Conservation (phyloP, 2,329 filamentous ascomycete genomes). For the Aspergillus neoniger region DNA sequence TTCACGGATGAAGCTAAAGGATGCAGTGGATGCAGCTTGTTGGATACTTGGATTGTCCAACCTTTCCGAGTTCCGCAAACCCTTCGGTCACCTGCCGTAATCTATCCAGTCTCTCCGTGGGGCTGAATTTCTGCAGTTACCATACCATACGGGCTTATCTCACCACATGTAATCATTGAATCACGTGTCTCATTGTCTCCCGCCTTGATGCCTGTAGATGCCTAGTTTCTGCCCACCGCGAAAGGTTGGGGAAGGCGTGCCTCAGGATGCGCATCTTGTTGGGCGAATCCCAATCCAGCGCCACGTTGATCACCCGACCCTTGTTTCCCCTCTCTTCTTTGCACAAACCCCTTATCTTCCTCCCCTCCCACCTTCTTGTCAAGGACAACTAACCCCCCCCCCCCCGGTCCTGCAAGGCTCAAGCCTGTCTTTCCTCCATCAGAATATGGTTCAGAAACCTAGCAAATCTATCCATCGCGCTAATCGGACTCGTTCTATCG, state of each 20-base stretch:
- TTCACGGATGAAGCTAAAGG: not conserved
- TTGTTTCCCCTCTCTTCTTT: slow-evolving; percentile 9
- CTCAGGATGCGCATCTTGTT: slow-evolving; percentile 4
- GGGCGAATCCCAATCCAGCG: slow-evolving; percentile 3
- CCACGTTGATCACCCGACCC: slow-evolving; percentile 14
- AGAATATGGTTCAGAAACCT: slow-evolving; percentile 21
- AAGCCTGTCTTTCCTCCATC: not conserved
- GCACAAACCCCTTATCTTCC: not conserved
- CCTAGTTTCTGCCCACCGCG: not conserved
- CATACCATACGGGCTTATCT: not conserved
- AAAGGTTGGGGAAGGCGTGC: slow-evolving; percentile 5
- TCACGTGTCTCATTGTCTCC: slow-evolving; percentile 3
- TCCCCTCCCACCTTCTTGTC: slow-evolving; percentile 6
- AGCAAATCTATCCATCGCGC: slow-evolving; percentile 17
- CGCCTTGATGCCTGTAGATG: slow-evolving; percentile 7
- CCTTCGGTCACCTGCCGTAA: not conserved
- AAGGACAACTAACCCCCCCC: not conserved
- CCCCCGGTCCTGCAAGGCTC: slow-evolving; percentile 1
- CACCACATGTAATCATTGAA: not conserved
- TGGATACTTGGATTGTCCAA: not conserved
- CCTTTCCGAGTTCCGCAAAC: not conserved
- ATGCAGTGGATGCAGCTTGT: not conserved
- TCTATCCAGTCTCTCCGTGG: not conserved
- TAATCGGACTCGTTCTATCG: slow-evolving; percentile 16
- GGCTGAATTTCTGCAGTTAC: not conserved